Base-by-base conservation (phyloP, 257 asterid species). In the Lithospermum erythrorhizon region DNA sequence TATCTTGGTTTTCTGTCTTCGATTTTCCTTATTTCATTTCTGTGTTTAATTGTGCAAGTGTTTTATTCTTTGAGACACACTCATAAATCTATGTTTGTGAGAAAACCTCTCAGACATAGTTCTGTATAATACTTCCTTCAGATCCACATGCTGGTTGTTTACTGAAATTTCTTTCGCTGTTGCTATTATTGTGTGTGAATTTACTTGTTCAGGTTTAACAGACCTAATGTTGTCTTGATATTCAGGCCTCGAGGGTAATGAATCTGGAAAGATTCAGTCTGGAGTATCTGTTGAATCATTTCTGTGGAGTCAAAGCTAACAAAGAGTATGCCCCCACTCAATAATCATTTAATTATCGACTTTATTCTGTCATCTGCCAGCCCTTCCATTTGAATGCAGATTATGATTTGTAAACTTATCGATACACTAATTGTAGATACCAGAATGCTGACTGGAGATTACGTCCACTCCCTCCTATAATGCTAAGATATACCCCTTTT, bases 361-460 rank as follows among this genome's bases (percentile, higher is more conserved):
- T 11, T 14, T 41, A 41, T 14, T 18, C 15, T 3, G 49, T 41
- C 49, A 41, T 41, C 4, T 41, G 18, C 14, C 17, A 13, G 49
- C 49, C 17, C 49, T 35, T 14, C 49, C 49, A 41, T 41, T 2
- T 41, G 17, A 14, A 13, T 41, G 49, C 49, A 41, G 49, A 41
- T 41, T 41, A 41, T 41, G 18, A 41, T 41, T 41, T 41, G 59
- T 55, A 56, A 63, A 68, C 66, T 80, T 78, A 69, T 60, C 67
- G 5, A 63, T 37, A 47, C 51, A 25, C 62, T 30, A 68, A 66
- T 67, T 72, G 60, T 85, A 90, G 97, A 72, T 93, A 93, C 81
- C 98, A 93, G 76, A 93, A 88, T 80, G 98, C 95, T n/a, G 98
- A 93, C 72, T 93, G 98, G 99, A 87, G 99, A 78, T 70, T 86